Percentiles rank a stretch among this genome's conserved stretches.
These are phyloP conservation scores for Leccinum subfulvum DNA, from an alignment of 1,284 basidiomycete species.

Conservation along the genomic window DNA sequence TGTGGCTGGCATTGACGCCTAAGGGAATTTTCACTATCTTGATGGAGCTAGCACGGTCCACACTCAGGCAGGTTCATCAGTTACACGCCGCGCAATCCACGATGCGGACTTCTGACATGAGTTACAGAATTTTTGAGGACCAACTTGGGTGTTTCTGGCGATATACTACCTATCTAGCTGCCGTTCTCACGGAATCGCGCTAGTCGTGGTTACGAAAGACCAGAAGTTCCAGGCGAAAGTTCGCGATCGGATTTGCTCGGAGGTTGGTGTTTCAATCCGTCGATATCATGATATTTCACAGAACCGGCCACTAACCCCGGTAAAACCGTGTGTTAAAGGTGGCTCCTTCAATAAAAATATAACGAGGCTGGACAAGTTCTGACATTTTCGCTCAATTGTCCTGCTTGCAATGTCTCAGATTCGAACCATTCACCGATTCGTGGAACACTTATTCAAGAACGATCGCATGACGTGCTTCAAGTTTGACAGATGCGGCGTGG, in stretches of 20 bases:
- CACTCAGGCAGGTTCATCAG: not conserved
- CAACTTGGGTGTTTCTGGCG: not conserved
- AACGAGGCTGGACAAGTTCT: not conserved
- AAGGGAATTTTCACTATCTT: not conserved
- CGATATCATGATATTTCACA: not conserved
- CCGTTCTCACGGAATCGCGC: slow-evolving; percentile 4
- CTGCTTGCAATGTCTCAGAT: not conserved
- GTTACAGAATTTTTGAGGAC: not conserved
- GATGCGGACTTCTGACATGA: not conserved
- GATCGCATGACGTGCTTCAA: not conserved
- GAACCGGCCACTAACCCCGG: not conserved
- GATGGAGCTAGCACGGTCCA: not conserved
- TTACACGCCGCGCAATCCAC: not conserved
- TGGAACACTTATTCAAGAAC: not conserved
- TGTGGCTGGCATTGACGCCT: not conserved
- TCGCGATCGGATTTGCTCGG: not conserved
- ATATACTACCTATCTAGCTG: not conserved
- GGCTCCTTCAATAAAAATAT: not conserved
- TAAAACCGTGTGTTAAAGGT: not conserved
- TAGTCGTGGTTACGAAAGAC: not conserved
- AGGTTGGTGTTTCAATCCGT: not conserved
- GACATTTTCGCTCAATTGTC: not conserved
- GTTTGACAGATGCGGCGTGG: not conserved
- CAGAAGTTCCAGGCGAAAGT: not conserved
- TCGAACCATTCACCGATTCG: too few relatives aligned